Conservation (phyloP, 208 protist species). For the Trypanosoma caninum region DNA sequence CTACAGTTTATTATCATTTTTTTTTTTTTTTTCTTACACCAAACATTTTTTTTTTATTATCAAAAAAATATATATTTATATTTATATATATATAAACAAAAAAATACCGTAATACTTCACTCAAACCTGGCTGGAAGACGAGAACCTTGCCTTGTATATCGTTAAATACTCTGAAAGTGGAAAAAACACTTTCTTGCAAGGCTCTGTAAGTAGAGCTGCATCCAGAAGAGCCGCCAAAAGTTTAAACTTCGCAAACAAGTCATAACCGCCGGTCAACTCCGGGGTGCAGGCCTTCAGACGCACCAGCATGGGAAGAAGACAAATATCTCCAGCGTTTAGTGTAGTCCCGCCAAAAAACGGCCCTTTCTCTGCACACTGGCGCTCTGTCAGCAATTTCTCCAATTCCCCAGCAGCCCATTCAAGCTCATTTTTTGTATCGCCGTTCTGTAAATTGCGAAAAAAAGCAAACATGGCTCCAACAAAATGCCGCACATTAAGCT, state of each 20-base stretch:
- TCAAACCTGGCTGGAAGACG: neutral
- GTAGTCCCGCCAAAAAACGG: constrained; percentile 56
- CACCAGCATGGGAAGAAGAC: constrained; percentile 55
- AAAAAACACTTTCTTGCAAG: constrained; percentile 40
- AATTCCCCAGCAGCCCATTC: constrained; percentile 49
- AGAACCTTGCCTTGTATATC: constrained; percentile 17
- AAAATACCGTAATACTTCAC: too few species aligned
- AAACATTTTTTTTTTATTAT: constrained; percentile 14
- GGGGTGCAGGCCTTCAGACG: constrained; percentile 39
- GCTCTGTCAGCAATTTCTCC: constrained; percentile 41
- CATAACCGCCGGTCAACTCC: constrained; percentile 35
- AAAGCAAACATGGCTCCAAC: constrained; percentile 19
- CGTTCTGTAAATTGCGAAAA: constrained; percentile 9
- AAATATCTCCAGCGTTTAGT: constrained; percentile 63
- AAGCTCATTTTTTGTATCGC: constrained; percentile 39
- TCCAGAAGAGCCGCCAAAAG: constrained; percentile 31
- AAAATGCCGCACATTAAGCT: constrained; percentile 36
- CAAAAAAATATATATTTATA: too few species aligned
- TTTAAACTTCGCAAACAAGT: constrained; percentile 59
- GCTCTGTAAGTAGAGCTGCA: constrained; percentile 32
- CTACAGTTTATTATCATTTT: neutral
- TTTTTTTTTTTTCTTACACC: constrained; percentile 13
- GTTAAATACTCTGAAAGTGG: constrained; percentile 30
- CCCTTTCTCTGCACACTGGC: constrained; percentile 47
- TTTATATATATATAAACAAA: too few species aligned